A percentile compares a stretch with the other conserved stretches of the same genome.
Conservation (phyloP, 2,329 filamentous ascomycete genomes). For the Metarhizium album region DNA sequence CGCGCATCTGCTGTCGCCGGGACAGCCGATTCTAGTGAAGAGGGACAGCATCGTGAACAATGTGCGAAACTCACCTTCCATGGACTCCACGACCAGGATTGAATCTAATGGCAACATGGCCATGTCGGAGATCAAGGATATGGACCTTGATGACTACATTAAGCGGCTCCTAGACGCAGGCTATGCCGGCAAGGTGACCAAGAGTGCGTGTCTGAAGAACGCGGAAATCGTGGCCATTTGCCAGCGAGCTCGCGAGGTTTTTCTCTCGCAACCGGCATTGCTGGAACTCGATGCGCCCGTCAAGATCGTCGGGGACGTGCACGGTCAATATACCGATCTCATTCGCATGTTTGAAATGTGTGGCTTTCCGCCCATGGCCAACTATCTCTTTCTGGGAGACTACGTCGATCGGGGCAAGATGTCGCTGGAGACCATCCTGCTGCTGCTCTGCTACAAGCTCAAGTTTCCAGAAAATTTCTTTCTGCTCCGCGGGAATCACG, state of each 20-base stretch:
- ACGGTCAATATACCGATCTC: conserved; percentile 91
- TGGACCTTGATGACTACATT: conserved; percentile 96
- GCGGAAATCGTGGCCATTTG: conserved; percentile 95
- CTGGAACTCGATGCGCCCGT: conserved; percentile 89
- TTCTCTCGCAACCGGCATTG: conserved; percentile 83
- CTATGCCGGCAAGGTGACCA: conserved; percentile 94
- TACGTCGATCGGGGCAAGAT: conserved; percentile 97
- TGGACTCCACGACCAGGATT: conserved; percentile 26
- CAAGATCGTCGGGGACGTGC: conserved; percentile 95
- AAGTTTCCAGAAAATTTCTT: conserved; percentile 98
- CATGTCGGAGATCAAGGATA: conserved; percentile 83
- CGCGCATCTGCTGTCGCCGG: conserved; percentile 55
- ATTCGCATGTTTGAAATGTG: conserved; percentile 99
- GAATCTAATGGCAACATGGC: conserved; percentile 52
- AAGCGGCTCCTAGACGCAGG: conserved; percentile 86
- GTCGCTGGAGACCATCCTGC: conserved; percentile 84
- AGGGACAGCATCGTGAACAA: conserved; percentile 62
- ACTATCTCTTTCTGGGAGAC: conserved; percentile 90
- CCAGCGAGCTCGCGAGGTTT: conserved; percentile 74
- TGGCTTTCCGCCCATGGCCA: conserved; percentile 82
- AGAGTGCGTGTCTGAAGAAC: conserved; percentile 94
- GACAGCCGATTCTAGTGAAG: conserved; percentile 83
- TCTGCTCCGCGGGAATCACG: conserved; percentile 85
- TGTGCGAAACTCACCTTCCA: conserved; percentile 37
- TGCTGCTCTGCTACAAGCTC: conserved; percentile 92